Conservation (phyloP, 495 filamentous ascomycete genomes). For the Aspergillus campestris region DNA sequence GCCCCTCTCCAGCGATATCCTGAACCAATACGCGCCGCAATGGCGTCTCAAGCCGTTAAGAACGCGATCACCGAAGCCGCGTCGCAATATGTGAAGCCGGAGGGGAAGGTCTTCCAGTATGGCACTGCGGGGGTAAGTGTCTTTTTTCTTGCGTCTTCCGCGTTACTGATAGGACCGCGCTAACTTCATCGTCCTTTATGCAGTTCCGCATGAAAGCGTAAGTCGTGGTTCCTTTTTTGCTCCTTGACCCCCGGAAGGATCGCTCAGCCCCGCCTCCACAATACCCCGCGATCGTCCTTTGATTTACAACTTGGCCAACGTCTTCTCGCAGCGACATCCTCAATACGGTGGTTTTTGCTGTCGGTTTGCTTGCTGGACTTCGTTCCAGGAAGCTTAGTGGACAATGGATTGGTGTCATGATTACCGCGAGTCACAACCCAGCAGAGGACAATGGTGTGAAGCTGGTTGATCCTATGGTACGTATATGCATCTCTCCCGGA, state of each 20-base stretch:
- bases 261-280: constrained; percentile 31
- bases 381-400: constrained; percentile 81
- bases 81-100: constrained; percentile 53
- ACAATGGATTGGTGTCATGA: constrained; percentile 94
- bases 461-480: constrained; percentile 87
- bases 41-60: constrained; percentile 39
- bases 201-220: constrained; percentile 79
- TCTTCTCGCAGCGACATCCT: constrained; percentile 43
- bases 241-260: constrained; percentile 10
- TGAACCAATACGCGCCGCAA: constrained; percentile 22
- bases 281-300: constrained; percentile 27
- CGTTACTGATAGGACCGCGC: constrained; percentile 5
- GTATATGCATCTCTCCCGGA: constrained; percentile 11
- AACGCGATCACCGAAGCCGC: constrained; percentile 38
- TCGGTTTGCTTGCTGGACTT: constrained; percentile 82
- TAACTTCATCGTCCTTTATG: constrained; percentile 8
- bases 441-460: constrained; percentile 97
- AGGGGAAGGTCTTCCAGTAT: constrained; percentile 71
- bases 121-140: constrained; percentile 80
- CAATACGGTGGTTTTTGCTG: constrained; percentile 84
- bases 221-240: constrained; percentile 19
- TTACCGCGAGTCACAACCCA: constrained; percentile 97
- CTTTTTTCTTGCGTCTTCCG: constrained; percentile 7
- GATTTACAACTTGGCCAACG: constrained; percentile 25
- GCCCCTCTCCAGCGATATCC: not conserved